phyloP scores from a whole-genome alignment of 106 monocot species.

The Agapanthus africanus region DNA sequence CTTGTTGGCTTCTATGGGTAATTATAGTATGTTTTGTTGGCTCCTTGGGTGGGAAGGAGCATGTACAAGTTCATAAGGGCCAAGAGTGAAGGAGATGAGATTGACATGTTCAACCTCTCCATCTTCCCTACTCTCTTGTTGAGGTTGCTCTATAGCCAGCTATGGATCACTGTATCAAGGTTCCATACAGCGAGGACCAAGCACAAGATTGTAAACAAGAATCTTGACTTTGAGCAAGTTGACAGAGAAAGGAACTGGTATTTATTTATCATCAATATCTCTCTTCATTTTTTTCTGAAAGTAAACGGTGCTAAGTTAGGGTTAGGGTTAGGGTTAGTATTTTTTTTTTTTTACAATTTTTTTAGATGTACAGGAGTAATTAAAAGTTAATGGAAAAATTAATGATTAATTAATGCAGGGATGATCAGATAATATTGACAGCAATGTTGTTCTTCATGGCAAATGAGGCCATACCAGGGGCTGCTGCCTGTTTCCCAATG shows the following conservation, averaged over 20 bases:
- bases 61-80: conserved; percentile 15
- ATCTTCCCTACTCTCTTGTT: conserved; percentile 30
- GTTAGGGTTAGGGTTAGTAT: too few species aligned
- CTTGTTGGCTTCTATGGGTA: too few species aligned
- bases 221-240: conserved; percentile 45
- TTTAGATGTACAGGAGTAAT: neutral
- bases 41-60: conserved; percentile 34
- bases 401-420: too few species aligned
- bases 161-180: conserved; percentile 41
- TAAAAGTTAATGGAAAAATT: too few species aligned
- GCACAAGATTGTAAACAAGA: conserved; percentile 33
- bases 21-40: conserved; percentile 28
- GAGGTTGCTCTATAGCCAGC: conserved; percentile 31
- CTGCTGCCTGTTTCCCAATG: conserved; percentile 17
- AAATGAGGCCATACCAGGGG: conserved; percentile 22
- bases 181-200: conserved; percentile 32
- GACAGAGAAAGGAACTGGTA: conserved; percentile 63
- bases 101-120: conserved; percentile 18
- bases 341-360: neutral
- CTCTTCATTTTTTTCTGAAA: too few species aligned
- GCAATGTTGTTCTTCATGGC: conserved; percentile 23
- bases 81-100: conserved; percentile 8
- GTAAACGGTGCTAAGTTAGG: too few species aligned
- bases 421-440: conserved; percentile 50
- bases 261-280: neutral